Evolutionary conservation across 805 yeast genomes (phyloP).

Genomic region (Teunomyces kruisii): DNA sequence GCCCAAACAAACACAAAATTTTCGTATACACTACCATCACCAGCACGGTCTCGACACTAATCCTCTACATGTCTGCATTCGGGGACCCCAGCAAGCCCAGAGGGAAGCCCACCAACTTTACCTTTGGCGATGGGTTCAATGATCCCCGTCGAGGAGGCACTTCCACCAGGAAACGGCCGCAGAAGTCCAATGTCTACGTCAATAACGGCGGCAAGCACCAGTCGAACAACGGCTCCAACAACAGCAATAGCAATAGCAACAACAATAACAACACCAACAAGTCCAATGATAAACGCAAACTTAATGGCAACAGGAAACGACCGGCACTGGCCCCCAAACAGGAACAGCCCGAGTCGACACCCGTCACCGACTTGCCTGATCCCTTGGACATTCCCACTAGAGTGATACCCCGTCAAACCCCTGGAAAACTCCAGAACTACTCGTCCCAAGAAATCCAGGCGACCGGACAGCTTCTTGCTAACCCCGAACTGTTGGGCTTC

Average conservation of each 20-base stretch:
- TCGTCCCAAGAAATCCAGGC: conserved; percentile 17
- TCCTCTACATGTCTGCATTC: not conserved
- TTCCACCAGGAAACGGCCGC: conserved; percentile 1
- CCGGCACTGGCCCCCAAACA: not conserved
- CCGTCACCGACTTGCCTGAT: conserved; percentile 4
- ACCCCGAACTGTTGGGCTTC: conserved; percentile 34
- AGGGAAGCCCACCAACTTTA: conserved; percentile 1
- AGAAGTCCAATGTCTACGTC: conserved; percentile 2
- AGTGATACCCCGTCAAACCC: conserved; percentile 19
- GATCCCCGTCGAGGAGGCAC: conserved; percentile 2
- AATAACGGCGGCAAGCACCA: conserved; percentile 6
- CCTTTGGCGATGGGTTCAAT: conserved; percentile 1
- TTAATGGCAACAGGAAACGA: conserved; percentile 6
- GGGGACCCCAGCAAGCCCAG: conserved; percentile 4
- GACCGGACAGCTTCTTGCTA: conserved; percentile 30
- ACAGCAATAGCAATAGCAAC: conserved; percentile 4
- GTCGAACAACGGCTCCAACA: not conserved
- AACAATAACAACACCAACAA: conserved; percentile 8
- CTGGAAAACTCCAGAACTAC: conserved; percentile 15
- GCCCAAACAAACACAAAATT: conserved; percentile 2
- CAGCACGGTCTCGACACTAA: not conserved
- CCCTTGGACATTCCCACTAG: conserved; percentile 16
- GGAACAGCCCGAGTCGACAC: not conserved
- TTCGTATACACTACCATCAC: not conserved
- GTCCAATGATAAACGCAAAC: conserved; percentile 1